Percentiles rank a stretch among this genome's conserved stretches.
phyloP scores from a whole-genome alignment of 257 asterid genomes.

The Ilex asprella region DNA sequence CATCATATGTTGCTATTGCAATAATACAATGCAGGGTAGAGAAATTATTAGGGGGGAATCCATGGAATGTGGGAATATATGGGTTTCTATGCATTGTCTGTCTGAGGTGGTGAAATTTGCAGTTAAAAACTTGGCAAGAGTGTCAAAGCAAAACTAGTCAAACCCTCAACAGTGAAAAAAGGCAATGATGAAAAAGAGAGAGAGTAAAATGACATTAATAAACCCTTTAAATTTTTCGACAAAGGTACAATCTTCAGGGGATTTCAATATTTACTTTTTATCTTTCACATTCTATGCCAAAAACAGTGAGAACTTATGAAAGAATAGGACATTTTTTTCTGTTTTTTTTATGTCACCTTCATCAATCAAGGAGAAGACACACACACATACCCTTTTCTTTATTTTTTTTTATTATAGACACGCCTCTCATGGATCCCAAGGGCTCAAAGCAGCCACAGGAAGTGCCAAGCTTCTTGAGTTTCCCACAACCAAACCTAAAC shows the following conservation, averaged over 20 bases:
- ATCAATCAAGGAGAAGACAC: constrained; percentile 14
- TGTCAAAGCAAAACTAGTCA: constrained; percentile 26
- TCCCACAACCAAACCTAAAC: neutral
- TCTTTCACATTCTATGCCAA: constrained; percentile 21
- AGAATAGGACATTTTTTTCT: constrained; percentile 6
- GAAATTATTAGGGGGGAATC: too few species aligned
- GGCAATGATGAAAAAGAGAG: neutral
- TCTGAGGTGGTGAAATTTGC: too few species aligned
- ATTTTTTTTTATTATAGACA: neutral
- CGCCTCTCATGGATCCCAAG: constrained; percentile 54
- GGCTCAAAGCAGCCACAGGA: constrained; percentile 33
- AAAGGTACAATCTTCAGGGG: constrained; percentile 44
- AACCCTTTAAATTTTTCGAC: neutral
- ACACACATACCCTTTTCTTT: constrained; percentile 7
- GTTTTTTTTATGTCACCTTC: constrained; percentile 18
- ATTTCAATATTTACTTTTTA: constrained; percentile 29
- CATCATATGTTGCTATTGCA: too few species aligned
- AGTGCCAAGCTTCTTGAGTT: constrained; percentile 19
- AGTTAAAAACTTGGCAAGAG: constrained; percentile 2
- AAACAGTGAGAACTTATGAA: constrained; percentile 8
- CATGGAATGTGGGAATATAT: too few species aligned
- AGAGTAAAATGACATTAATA: neutral
- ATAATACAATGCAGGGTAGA: neutral
- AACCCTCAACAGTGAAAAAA: constrained; percentile 23
- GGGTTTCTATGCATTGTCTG: neutral